Evolutionary conservation across 2,329 filamentous ascomycete genomes (phyloP).

Genomic region (Colletotrichum sublineola): DNA sequence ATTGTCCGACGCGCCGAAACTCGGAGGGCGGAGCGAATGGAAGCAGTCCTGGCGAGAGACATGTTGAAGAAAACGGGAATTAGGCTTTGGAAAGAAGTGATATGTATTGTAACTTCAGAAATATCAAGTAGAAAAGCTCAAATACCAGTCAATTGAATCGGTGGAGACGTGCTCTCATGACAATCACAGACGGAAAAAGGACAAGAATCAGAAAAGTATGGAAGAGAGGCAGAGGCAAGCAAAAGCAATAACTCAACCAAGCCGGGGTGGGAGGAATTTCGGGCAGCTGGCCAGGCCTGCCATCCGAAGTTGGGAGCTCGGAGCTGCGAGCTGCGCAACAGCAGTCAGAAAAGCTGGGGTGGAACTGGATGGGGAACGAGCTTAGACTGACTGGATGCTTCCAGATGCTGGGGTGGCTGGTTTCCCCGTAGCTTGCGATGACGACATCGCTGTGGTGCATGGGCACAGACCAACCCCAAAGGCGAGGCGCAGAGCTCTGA

Average conservation of each 20-base stretch:
- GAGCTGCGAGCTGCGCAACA: slow-evolving; percentile 38
- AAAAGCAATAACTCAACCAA: slow-evolving; percentile 24
- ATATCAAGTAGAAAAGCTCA: neutral
- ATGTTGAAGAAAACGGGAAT: neutral
- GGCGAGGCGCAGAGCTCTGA: neutral
- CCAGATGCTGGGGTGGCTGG: slow-evolving; percentile 33
- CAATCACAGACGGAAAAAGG: neutral
- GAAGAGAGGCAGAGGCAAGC: slow-evolving; percentile 1
- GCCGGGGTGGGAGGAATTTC: slow-evolving; percentile 6
- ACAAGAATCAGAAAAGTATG: slow-evolving; percentile 5
- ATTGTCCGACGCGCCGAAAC: slow-evolving; percentile 38
- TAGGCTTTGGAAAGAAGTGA: neutral
- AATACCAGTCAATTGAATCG: slow-evolving; percentile 14
- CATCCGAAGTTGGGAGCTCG: slow-evolving; percentile 42
- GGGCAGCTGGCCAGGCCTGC: slow-evolving; percentile 24
- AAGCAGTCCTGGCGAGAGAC: slow-evolving; percentile 36
- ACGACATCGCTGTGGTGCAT: slow-evolving; percentile 33
- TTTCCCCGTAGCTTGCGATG: slow-evolving; percentile 33
- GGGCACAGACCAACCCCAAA: neutral
- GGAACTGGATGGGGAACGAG: slow-evolving; percentile 25
- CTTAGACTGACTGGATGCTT: slow-evolving; percentile 29
- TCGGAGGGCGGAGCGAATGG: slow-evolving; percentile 38
- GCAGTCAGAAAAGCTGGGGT: slow-evolving; percentile 11
- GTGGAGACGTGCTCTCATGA: slow-evolving; percentile 19
- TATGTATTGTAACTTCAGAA: neutral